Conservation (phyloP, 106 monocot species). For the Apostasia shenzhenica region DNA sequence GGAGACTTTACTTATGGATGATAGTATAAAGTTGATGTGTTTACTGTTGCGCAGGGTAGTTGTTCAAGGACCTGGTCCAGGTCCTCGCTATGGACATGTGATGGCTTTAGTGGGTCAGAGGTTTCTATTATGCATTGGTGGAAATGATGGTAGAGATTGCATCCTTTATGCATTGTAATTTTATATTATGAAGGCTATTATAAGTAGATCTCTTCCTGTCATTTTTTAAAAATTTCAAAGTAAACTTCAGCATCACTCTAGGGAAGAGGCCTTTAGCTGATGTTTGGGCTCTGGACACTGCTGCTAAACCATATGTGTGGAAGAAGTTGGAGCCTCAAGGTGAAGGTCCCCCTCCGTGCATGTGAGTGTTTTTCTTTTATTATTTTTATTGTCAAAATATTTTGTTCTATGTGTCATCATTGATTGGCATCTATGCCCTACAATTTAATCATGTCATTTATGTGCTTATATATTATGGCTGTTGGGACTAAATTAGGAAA, state of each 20-base stretch:
- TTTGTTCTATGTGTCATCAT: too few relatives aligned
- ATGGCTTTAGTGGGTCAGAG: slow-evolving; percentile 99
- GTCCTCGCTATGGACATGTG: slow-evolving; percentile 97
- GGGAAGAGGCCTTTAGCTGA: slow-evolving; percentile 97
- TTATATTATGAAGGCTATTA: background rate
- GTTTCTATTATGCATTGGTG: slow-evolving; percentile 92
- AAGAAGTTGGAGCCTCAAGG: slow-evolving; percentile 99
- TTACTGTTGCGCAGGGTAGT: slow-evolving; percentile 55
- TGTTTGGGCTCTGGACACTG: slow-evolving; percentile 99
- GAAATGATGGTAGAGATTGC: slow-evolving; percentile 78
- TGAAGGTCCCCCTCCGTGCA: slow-evolving; percentile 98
- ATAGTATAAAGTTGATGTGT: background rate
- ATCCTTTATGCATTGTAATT: slow-evolving; percentile 1
- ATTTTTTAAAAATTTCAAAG: background rate
- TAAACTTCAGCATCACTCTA: slow-evolving; percentile 15
- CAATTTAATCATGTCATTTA: too few relatives aligned
- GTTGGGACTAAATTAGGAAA: too few relatives aligned
- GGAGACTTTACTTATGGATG: background rate
- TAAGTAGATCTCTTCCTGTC: background rate
- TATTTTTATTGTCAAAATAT: too few relatives aligned
- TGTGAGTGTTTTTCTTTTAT: slow-evolving; percentile 44
- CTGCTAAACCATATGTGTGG: slow-evolving; percentile 98
- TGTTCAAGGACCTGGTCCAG: slow-evolving; percentile 97
- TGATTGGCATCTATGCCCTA: too few relatives aligned
- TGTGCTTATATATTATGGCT: too few relatives aligned